Evolutionary conservation across 2,329 filamentous ascomycete species (phyloP).

Genomic region (Diaporthe vaccinii): DNA sequence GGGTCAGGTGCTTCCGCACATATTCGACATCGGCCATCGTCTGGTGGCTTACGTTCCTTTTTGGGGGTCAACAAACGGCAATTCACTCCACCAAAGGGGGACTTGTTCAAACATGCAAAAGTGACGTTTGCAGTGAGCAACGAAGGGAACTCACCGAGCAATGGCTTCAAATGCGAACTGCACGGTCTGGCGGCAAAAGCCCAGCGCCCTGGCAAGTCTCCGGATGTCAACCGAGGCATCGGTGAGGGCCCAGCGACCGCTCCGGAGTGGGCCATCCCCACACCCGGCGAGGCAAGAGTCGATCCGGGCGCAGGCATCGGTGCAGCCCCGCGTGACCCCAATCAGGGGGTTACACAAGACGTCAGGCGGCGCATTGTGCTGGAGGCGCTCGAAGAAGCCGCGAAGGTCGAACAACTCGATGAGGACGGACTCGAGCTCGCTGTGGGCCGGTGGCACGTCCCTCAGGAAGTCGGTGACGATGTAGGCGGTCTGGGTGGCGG

Average conservation of each 20-base stretch:
- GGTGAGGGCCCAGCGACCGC: slow-evolving; percentile 37
- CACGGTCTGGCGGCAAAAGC: slow-evolving; percentile 34
- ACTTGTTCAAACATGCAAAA: background rate
- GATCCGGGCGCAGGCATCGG: slow-evolving; percentile 34
- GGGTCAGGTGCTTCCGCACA: slow-evolving; percentile 22
- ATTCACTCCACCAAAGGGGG: background rate
- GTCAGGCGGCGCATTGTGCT: slow-evolving; percentile 1
- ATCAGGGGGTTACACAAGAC: slow-evolving; percentile 12
- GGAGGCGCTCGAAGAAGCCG: slow-evolving; percentile 29
- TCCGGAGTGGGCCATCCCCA: slow-evolving; percentile 31
- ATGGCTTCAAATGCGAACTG: slow-evolving; percentile 34
- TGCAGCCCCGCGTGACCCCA: slow-evolving; percentile 34
- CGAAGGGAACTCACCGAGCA: slow-evolving; percentile 32
- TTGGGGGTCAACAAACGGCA: background rate
- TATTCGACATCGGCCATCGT: slow-evolving; percentile 24
- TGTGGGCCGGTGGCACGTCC: slow-evolving; percentile 37
- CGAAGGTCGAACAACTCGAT: slow-evolving; percentile 32
- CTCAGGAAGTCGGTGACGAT: slow-evolving; percentile 30
- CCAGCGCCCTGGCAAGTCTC: slow-evolving; percentile 28
- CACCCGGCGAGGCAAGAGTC: slow-evolving; percentile 33
- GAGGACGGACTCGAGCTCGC: slow-evolving; percentile 37
- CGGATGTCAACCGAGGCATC: slow-evolving; percentile 33
- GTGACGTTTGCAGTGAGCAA: background rate
- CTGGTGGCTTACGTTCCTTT: slow-evolving; percentile 7
- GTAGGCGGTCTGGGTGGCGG: slow-evolving; percentile 28